Conservation (phyloP, 179 eudicot species). For the Heliamphora pulchella region DNA sequence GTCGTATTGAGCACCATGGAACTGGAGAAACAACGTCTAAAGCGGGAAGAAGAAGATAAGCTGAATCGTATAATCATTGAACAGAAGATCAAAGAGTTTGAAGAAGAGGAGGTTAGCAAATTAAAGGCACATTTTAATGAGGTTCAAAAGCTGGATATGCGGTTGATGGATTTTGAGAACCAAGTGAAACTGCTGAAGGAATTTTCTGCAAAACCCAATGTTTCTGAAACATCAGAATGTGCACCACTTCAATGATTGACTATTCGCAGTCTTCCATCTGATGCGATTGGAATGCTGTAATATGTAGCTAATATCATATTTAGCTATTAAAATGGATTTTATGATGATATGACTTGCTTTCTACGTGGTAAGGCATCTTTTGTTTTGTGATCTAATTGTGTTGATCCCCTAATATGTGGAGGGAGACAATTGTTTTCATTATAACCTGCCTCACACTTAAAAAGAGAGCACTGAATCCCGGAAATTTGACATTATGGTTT, state of each 20-base stretch:
- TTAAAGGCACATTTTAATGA: slow-evolving; percentile 25
- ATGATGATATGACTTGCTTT: neutral
- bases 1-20: slow-evolving; percentile 56
- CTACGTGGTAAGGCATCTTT: neutral
- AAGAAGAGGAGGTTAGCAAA: slow-evolving; percentile 18
- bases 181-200: slow-evolving; percentile 38
- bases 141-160: slow-evolving; percentile 27
- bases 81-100: slow-evolving; percentile 21
- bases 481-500: neutral
- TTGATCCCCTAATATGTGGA: neutral
- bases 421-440: neutral
- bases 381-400: neutral
- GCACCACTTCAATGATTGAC: slow-evolving; percentile 12
- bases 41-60: slow-evolving; percentile 55
- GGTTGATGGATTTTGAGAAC: slow-evolving; percentile 32
- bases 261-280: neutral
- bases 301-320: neutral
- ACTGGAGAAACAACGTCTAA: slow-evolving; percentile 49
- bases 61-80: slow-evolving; percentile 23
- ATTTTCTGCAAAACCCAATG: slow-evolving; percentile 26
- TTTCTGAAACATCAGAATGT: slow-evolving; percentile 13
- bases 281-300: neutral
- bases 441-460: neutral
- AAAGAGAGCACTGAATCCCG: neutral
- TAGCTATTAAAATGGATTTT: neutral